These are phyloP conservation scores for Climacium dendroides DNA, from an alignment of 225 moss, liverwort and hornwort genomes.

Conservation along the genomic window DNA sequence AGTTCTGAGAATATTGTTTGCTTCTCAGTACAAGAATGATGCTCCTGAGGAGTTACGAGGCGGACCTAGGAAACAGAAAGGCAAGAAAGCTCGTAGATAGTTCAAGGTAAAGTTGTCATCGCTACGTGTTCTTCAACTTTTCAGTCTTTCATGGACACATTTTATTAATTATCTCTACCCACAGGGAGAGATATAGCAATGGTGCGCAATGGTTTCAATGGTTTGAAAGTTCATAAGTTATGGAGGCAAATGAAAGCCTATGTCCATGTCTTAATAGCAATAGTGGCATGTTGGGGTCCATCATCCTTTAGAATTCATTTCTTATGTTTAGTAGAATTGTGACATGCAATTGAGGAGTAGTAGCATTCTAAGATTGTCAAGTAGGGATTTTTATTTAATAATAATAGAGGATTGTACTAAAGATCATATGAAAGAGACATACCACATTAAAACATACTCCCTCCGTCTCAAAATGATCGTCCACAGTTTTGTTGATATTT, in stretches of 20 bases:
- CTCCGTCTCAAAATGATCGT: no score
- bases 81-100: conserved; percentile 39
- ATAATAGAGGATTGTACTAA: not conserved
- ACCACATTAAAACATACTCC: not conserved
- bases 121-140: not conserved
- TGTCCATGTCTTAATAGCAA: not conserved
- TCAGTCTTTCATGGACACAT: not conserved
- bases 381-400: no score
- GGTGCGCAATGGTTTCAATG: not conserved
- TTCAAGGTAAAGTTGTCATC: not conserved
- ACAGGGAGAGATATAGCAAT: not conserved
- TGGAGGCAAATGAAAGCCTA: not conserved
- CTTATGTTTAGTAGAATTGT: not conserved
- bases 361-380: not conserved
- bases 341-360: no score
- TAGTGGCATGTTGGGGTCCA: not conserved
- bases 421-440: not conserved
- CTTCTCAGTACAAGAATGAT: conserved; percentile 12
- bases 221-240: not conserved
- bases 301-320: not conserved
- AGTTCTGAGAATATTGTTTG: not conserved
- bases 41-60: conserved; percentile 18
- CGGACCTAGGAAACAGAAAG: conserved; percentile 4
- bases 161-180: not conserved
- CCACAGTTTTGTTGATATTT: no score